Percentiles rank a stretch among this genome's conserved stretches.
phyloP scores from a whole-genome alignment of 441 rosid species.

The Populus hybrid region DNA sequence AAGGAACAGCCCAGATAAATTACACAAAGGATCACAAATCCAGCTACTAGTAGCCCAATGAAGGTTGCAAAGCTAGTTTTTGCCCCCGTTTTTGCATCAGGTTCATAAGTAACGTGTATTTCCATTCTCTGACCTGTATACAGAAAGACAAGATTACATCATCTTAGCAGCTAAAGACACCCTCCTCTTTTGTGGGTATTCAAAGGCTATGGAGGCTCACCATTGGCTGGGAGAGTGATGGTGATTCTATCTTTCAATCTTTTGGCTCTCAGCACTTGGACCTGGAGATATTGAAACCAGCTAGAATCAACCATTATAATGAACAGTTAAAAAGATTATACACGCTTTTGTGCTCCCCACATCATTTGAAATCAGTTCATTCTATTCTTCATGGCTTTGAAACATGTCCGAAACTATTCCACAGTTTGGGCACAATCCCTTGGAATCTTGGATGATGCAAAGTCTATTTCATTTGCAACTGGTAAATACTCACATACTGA shows the following conservation, averaged over 20 bases:
- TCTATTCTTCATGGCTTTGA: neutral
- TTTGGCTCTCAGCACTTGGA: conserved; percentile 39
- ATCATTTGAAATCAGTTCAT: neutral
- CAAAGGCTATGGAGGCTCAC: conserved; percentile 35
- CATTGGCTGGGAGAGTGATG: conserved; percentile 72
- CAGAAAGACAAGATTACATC: neutral
- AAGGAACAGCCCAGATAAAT: conserved; percentile 20
- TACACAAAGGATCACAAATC: conserved; percentile 2
- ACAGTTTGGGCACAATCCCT: neutral
- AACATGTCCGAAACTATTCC: neutral
- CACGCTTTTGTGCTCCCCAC: neutral
- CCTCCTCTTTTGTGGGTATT: neutral
- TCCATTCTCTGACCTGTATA: conserved; percentile 69
- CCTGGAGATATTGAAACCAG: conserved; percentile 39
- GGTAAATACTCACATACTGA: neutral
- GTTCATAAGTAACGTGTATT: conserved; percentile 51
- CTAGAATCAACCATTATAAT: neutral
- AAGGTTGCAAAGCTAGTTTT: conserved; percentile 10
- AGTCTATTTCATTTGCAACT: neutral
- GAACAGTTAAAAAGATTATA: neutral
- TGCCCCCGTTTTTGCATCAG: conserved; percentile 22
- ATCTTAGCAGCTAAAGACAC: neutral
- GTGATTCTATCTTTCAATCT: conserved; percentile 56
- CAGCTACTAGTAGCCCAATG: conserved; percentile 24
- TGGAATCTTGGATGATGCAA: neutral